Conservation (phyloP, 1,284 basidiomycete genomes). For the Tetrapyrgos nigripes region DNA sequence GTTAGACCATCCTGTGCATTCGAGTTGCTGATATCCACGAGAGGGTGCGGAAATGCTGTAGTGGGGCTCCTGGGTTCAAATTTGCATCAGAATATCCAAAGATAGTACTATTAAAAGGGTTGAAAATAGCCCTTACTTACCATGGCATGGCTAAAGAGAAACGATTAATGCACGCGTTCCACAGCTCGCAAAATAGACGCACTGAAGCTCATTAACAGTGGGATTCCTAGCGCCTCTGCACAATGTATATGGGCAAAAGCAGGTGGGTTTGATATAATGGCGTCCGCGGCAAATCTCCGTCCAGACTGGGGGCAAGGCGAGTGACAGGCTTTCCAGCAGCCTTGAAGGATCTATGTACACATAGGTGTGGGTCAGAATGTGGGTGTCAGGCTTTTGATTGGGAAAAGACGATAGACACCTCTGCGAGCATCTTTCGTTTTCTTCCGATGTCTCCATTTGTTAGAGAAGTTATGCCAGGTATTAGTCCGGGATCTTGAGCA, state of each 20-base stretch:
- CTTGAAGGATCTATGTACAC: conserved; percentile 55
- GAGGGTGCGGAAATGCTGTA: conserved; percentile 66
- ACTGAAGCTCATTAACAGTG: conserved; percentile 65
- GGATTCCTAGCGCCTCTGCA: conserved; percentile 68
- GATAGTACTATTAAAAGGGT: too few species aligned
- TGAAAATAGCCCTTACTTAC: too few species aligned
- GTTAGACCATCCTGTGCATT: conserved; percentile 59
- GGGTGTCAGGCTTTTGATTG: too few species aligned
- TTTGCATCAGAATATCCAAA: too few species aligned
- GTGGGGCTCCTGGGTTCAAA: conserved; percentile 67
- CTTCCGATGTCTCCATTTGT: conserved; percentile 55
- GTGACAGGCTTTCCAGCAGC: conserved; percentile 62
- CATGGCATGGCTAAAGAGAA: too few species aligned
- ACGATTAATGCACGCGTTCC: too few species aligned
- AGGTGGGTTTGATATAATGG: conserved; percentile 71
- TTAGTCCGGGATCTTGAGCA: conserved; percentile 60
- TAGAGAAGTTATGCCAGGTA: conserved; percentile 56
- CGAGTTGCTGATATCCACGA: conserved; percentile 59
- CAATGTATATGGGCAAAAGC: conserved; percentile 70
- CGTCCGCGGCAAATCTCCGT: conserved; percentile 61
- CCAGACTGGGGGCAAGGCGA: conserved; percentile 51
- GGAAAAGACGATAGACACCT: conserved; percentile 40
- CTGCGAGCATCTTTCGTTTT: conserved; percentile 54
- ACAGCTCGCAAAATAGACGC: conserved; percentile 26
- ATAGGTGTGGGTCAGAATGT: too few species aligned